phyloP scores from a whole-genome alignment of 306 rosid species.

The Ormosia emarginata region DNA sequence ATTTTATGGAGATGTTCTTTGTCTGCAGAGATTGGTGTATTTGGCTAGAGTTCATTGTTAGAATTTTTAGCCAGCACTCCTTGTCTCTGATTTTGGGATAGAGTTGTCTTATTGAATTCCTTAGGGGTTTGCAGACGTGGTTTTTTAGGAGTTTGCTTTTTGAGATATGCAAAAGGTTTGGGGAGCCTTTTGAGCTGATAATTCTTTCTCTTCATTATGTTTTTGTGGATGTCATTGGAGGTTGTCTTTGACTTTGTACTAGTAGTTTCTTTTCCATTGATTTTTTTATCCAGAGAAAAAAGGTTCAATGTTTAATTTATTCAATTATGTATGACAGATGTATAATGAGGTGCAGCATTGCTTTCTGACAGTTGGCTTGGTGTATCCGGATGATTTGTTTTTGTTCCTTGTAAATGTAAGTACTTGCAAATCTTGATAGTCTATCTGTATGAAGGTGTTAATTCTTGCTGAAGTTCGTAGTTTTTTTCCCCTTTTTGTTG shows the following conservation, averaged over 20 bases:
- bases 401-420: slow-evolving; percentile 82
- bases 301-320: neutral
- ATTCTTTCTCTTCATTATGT: neutral
- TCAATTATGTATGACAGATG: slow-evolving; percentile 52
- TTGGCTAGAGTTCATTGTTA: slow-evolving; percentile 3
- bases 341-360: slow-evolving; percentile 95
- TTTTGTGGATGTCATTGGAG: slow-evolving; percentile 1
- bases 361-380: slow-evolving; percentile 88
- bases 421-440: slow-evolving; percentile 15
- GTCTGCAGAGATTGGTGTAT: neutral
- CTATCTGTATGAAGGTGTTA: neutral
- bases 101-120: slow-evolving; percentile 5
- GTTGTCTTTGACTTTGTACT: slow-evolving; percentile 3
- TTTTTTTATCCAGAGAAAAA: neutral
- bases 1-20: slow-evolving; percentile 5
- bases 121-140: neutral
- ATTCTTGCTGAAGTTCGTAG: slow-evolving; percentile 4
- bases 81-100: slow-evolving; percentile 3
- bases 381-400: slow-evolving; percentile 90
- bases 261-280: slow-evolving; percentile 9
- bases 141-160: slow-evolving; percentile 7
- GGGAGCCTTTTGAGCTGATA: neutral
- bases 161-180: slow-evolving; percentile 7
- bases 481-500: neutral
- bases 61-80: neutral